Evolutionary conservation across 169 alveolate species (phyloP), one percentile per base, ranked within the genome.

Genomic region (Babesia ovata): DNA sequence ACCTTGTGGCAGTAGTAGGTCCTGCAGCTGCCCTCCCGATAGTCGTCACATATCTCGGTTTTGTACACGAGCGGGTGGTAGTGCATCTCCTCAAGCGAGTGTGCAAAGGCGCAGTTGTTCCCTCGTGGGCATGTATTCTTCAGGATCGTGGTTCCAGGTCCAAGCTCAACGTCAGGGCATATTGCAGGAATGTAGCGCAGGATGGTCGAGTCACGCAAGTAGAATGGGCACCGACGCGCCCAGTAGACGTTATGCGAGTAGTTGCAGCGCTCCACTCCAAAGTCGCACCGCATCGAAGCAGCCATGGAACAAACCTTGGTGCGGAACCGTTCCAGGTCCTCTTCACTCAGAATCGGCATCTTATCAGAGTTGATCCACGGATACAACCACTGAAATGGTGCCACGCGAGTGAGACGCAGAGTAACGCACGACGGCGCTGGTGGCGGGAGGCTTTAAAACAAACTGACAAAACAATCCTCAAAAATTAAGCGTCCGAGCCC

Each of bases 171-270:
- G 71, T 85, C 88, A 10, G 95, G 95, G 70, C 95, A 92, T 62
- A 86, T 36, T 28, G 86, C 92, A n/a, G 95, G 95, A n/a, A 92
- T 66, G 58, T 92, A 92, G 42, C 95, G 74, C 56, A 92, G 71
- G 42, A 89, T 89, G 29, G 94, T 82, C 14, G 93, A 87, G 46
- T 91, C 91, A 13, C 94, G 76, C 48, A 92, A 66, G 78, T 92
- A 92, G 70, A 88, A 92, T 10, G 95, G 95, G 73, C 95, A 88
- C 50, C 95, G 58, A 42, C 95, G 71, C 48, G 93, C 93, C 95
- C 95, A 92, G 81, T 91, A 86, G 3, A 91, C 74, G 77, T 79
- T 91, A 54, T 92, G 95, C 29, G 94, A 91, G 83, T 92, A 92
- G 79, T 91, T 91, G 59, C 95, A 92, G 56, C 95, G 59, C 69